Evolutionary conservation across 768 basidiomycete genomes (phyloP).

Genomic region (Suillus bovinus): DNA sequence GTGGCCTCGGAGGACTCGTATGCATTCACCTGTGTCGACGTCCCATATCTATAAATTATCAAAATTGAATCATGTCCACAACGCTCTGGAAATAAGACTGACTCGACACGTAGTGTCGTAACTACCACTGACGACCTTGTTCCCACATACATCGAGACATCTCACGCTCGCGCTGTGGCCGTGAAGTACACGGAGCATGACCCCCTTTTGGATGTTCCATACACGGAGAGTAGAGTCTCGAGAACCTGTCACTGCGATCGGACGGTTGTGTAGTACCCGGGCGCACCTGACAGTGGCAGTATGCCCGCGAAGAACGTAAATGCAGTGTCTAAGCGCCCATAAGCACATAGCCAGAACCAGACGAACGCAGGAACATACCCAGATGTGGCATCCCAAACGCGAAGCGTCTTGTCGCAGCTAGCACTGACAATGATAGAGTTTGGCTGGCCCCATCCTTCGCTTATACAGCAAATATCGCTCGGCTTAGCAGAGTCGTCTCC

Average conservation of each 20-base stretch:
- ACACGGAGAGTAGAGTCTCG: slow-evolving; percentile 84
- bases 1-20: slow-evolving; percentile 82
- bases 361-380: slow-evolving; percentile 52
- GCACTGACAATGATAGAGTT: slow-evolving; percentile 84
- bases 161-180: slow-evolving; percentile 86
- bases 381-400: slow-evolving; percentile 88
- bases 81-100: slow-evolving; percentile 22
- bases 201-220: slow-evolving; percentile 90
- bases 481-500: slow-evolving; percentile 33
- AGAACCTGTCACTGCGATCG: slow-evolving; percentile 88
- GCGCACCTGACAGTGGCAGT: slow-evolving; percentile 90
- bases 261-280: slow-evolving; percentile 82
- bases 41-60: slow-evolving; percentile 70
- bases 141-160: slow-evolving; percentile 86
- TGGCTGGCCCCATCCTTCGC: slow-evolving; percentile 88
- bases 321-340: slow-evolving; percentile 48
- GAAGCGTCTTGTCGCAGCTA: slow-evolving; percentile 89
- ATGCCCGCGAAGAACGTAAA: slow-evolving; percentile 82
- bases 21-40: slow-evolving; percentile 83
- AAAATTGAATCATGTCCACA: slow-evolving; percentile 3
- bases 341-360: slow-evolving; percentile 9
- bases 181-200: slow-evolving; percentile 58
- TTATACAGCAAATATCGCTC: slow-evolving; percentile 61
- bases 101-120: slow-evolving; percentile 91
- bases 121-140: slow-evolving; percentile 84